phyloP scores from a whole-genome alignment of 2,329 filamentous ascomycete species.

The Calonectria pauciramosa region DNA sequence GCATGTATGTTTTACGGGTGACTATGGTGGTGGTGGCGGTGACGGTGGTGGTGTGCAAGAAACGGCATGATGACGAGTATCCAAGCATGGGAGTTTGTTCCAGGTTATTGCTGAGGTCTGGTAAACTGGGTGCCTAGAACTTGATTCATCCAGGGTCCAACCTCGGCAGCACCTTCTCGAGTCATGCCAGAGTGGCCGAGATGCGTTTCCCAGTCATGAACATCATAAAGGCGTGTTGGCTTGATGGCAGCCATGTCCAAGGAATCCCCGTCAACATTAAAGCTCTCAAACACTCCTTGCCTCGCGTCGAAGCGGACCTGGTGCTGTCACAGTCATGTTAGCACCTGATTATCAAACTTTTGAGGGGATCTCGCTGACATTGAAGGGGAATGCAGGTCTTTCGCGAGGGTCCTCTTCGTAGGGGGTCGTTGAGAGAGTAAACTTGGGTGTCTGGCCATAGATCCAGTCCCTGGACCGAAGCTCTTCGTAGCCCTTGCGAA shows the following conservation, averaged over 20 bases:
- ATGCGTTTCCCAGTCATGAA: slow-evolving; percentile 44
- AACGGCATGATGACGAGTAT: slow-evolving; percentile 24
- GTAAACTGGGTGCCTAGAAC: slow-evolving; percentile 50
- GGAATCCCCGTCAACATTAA: slow-evolving; percentile 43
- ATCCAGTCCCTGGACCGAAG: slow-evolving; percentile 78
- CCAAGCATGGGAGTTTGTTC: slow-evolving; percentile 27
- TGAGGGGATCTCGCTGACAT: slow-evolving; percentile 51
- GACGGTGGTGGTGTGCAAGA: slow-evolving; percentile 39
- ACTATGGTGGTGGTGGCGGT: not conserved
- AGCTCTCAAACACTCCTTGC: slow-evolving; percentile 53
- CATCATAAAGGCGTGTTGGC: slow-evolving; percentile 39
- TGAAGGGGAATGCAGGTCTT: slow-evolving; percentile 63
- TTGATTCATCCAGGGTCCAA: slow-evolving; percentile 50
- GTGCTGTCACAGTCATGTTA: slow-evolving; percentile 34
- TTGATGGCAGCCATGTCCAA: slow-evolving; percentile 31
- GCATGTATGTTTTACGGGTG: slow-evolving; percentile 22
- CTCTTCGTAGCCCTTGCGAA: slow-evolving; percentile 57
- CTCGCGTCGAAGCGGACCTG: slow-evolving; percentile 53
- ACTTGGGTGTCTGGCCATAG: slow-evolving; percentile 88
- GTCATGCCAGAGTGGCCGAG: slow-evolving; percentile 45
- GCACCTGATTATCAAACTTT: slow-evolving; percentile 9
- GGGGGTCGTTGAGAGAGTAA: slow-evolving; percentile 76
- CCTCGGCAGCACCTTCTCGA: slow-evolving; percentile 35
- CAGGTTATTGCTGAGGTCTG: slow-evolving; percentile 35
- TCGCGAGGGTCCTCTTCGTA: slow-evolving; percentile 70